A percentile compares a stretch with the other conserved stretches of the same genome.
Evolutionary conservation across 2,329 filamentous ascomycete species (phyloP).

Genomic region (Knoxdaviesia capensis): DNA sequence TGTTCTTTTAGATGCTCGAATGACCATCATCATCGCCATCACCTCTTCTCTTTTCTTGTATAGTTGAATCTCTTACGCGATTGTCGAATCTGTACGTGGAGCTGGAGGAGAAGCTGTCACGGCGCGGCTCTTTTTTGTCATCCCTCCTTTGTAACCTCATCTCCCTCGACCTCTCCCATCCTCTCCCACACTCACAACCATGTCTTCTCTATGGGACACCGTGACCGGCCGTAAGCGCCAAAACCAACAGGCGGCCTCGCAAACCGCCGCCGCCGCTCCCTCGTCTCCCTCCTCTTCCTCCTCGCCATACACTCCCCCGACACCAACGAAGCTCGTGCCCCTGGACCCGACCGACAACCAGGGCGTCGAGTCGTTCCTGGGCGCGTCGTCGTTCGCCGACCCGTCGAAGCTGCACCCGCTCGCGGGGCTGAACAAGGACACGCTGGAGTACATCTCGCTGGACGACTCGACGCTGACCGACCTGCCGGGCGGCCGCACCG

Average conservation of each 20-base stretch:
- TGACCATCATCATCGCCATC: no score
- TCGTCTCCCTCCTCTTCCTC: constrained; percentile 30
- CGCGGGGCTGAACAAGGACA: constrained; percentile 79
- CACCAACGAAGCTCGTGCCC: constrained; percentile 8
- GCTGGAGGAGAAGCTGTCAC: no score
- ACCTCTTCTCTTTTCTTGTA: no score
- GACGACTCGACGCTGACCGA: constrained; percentile 82
- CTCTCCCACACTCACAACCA: constrained; percentile 9
- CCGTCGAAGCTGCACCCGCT: constrained; percentile 80
- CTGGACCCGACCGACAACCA: constrained; percentile 57
- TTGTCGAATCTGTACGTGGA: no score
- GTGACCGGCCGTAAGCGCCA: constrained; percentile 38
- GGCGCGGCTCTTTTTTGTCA: background rate
- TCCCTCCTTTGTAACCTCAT: background rate
- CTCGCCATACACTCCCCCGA: constrained; percentile 23
- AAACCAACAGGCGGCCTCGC: constrained; percentile 13
- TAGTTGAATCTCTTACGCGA: no score
- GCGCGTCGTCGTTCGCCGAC: constrained; percentile 58
- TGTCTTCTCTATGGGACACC: constrained; percentile 41
- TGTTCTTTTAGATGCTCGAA: no score
- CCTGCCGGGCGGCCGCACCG: constrained; percentile 67
- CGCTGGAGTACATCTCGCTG: constrained; percentile 83
- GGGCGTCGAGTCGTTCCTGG: constrained; percentile 76
- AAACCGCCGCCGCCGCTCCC: constrained; percentile 11
- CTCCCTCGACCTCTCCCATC: background rate